phyloP scores from a whole-genome alignment of 768 basidiomycete species.

The Lentinula edodes region DNA sequence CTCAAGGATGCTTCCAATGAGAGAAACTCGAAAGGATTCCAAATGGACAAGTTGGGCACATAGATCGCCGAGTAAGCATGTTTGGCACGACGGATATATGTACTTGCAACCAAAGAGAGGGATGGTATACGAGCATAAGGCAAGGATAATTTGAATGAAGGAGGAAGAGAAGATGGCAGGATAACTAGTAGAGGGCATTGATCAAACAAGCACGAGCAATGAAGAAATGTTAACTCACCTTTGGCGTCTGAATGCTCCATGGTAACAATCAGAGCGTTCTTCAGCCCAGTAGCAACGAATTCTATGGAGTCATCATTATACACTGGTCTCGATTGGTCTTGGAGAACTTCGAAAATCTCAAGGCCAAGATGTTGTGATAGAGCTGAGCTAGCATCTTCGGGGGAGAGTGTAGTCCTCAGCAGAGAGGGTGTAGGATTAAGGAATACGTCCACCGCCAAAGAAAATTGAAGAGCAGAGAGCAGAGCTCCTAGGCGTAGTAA shows the following conservation, averaged over 20 bases:
- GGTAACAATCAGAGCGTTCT: constrained; percentile 48
- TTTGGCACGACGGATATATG: constrained; percentile 52
- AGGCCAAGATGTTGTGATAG: constrained; percentile 70
- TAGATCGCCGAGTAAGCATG: constrained; percentile 54
- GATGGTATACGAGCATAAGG: constrained; percentile 28
- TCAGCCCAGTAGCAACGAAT: constrained; percentile 54
- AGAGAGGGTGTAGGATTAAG: constrained; percentile 40
- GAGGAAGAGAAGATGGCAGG: constrained; percentile 44
- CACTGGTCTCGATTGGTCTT: constrained; percentile 22
- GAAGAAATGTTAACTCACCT: constrained; percentile 32
- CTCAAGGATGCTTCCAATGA: constrained; percentile 50
- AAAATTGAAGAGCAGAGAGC: constrained; percentile 29
- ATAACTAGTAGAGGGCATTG: constrained; percentile 35
- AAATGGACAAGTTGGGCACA: constrained; percentile 31
- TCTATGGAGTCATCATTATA: constrained; percentile 27
- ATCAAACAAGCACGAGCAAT: background rate
- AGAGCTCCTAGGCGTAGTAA: constrained; percentile 12
- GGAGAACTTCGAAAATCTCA: constrained; percentile 53
- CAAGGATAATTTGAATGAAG: constrained; percentile 39
- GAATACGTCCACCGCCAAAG: constrained; percentile 54
- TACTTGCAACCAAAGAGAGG: constrained; percentile 48
- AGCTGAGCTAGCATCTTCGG: constrained; percentile 51
- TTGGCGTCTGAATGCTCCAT: constrained; percentile 49
- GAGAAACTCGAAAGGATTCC: constrained; percentile 27
- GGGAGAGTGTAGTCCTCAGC: constrained; percentile 35